phyloP scores from a whole-genome alignment of 495 filamentous ascomycete species.

The Aspergillus bridgeri region DNA sequence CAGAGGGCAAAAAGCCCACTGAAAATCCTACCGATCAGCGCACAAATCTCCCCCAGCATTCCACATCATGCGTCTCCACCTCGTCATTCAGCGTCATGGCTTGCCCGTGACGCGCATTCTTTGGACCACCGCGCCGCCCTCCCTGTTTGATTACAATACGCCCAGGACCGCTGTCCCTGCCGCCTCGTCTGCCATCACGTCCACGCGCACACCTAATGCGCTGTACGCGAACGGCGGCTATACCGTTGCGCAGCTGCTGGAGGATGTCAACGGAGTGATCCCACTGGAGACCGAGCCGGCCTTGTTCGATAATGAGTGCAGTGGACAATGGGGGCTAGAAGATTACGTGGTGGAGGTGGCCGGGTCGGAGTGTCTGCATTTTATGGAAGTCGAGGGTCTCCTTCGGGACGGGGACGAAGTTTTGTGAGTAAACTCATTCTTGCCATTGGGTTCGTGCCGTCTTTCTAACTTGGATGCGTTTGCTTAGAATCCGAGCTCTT shows the following conservation, averaged over 20 bases:
- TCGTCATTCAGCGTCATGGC: constrained; percentile 75
- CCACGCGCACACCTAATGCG: constrained; percentile 38
- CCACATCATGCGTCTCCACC: constrained; percentile 73
- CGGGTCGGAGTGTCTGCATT: constrained; percentile 89
- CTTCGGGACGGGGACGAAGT: constrained; percentile 84
- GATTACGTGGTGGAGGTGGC: constrained; percentile 85
- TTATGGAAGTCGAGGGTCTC: constrained; percentile 63
- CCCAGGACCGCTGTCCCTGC: constrained; percentile 20
- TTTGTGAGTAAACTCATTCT: constrained; percentile 63
- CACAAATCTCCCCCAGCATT: constrained; percentile 7
- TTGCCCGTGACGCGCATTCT: constrained; percentile 73
- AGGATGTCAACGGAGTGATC: constrained; percentile 76
- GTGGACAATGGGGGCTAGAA: constrained; percentile 78
- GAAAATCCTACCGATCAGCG: neutral
- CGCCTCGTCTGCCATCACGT: constrained; percentile 34
- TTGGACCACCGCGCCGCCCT: constrained; percentile 56
- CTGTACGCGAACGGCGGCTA: constrained; percentile 52
- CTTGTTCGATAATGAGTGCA: constrained; percentile 34
- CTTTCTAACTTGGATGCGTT: neutral
- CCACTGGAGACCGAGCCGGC: constrained; percentile 69
- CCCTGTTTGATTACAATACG: constrained; percentile 28
- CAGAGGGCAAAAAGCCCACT: neutral
- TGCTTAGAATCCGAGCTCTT: constrained; percentile 72
- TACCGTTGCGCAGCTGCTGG: constrained; percentile 78
- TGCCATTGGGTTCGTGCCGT: neutral